Evolutionary conservation across 768 basidiomycete species (phyloP).

Genomic region (Podaxis carcinomalis): DNA sequence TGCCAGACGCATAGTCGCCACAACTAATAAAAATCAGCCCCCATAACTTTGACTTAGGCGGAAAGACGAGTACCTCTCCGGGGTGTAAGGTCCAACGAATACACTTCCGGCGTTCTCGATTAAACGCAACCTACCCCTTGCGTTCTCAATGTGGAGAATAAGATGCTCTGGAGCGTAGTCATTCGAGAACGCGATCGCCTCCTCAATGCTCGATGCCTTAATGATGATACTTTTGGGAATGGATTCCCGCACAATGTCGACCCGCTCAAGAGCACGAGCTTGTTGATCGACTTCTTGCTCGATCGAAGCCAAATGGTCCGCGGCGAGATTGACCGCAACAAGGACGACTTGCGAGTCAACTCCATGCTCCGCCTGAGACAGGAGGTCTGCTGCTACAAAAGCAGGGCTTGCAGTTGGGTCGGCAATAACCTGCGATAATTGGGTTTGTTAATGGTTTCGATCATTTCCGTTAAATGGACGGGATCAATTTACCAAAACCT

Average conservation of each 20-base stretch:
- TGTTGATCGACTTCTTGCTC: constrained; percentile 85
- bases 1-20: constrained; percentile 98
- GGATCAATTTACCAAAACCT: constrained; percentile 76
- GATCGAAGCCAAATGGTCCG: constrained; percentile 61
- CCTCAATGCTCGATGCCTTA: constrained; percentile 55
- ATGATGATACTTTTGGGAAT: constrained; percentile 91
- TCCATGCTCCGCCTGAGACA: constrained; percentile 98
- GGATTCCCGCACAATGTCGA: constrained; percentile 87
- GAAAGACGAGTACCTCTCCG: constrained; percentile 74
- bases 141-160: constrained; percentile 81
- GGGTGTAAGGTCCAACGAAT: constrained; percentile 92
- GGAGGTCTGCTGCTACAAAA: constrained; percentile 93
- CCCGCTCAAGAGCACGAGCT: constrained; percentile 80
- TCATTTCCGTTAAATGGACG: background rate
- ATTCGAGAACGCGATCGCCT: constrained; percentile 88
- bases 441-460: background rate
- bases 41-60: background rate
- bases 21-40: constrained; percentile 50
- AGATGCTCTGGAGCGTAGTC: constrained; percentile 98
- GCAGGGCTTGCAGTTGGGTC: constrained; percentile 82
- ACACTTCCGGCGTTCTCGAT: constrained; percentile 95
- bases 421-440: constrained; percentile 78
- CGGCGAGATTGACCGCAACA: constrained; percentile 68
- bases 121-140: constrained; percentile 52
- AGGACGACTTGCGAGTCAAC: constrained; percentile 98